Evolutionary conservation across 176 grass and related monocot species (phyloP).

Genomic region (Juncus effusus): DNA sequence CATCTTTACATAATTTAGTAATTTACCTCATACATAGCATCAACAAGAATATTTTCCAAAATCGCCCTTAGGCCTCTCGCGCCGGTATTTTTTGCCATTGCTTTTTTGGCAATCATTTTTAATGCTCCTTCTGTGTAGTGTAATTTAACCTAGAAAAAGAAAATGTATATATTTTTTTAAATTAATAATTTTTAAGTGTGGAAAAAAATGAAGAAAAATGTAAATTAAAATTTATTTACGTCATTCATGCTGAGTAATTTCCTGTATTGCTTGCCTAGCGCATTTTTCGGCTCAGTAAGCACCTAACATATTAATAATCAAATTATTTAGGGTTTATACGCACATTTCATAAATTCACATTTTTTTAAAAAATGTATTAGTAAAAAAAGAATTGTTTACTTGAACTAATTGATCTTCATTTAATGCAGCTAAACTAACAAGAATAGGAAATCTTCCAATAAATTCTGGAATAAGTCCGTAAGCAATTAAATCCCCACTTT

Average conservation of each 20-base stretch:
- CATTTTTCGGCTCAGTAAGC: slow-evolving; percentile 82
- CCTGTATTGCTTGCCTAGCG: slow-evolving; percentile 92
- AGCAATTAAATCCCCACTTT: slow-evolving; percentile 92
- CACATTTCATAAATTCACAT: too few species aligned
- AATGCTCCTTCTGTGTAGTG: slow-evolving; percentile 82
- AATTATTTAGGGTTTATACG: not conserved
- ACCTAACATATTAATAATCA: slow-evolving; percentile 42
- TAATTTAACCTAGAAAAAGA: slow-evolving; percentile 66
- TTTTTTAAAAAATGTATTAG: not conserved
- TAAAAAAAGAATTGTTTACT: slow-evolving; percentile 35
- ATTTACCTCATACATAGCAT: slow-evolving; percentile 95
- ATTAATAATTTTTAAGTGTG: too few species aligned
- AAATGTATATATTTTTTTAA: slow-evolving; percentile 26
- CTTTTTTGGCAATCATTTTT: slow-evolving; percentile 81
- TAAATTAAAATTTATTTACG: slow-evolving; percentile 45
- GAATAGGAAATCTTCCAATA: slow-evolving; percentile 93
- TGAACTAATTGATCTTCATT: slow-evolving; percentile 91
- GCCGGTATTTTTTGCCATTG: slow-evolving; percentile 88
- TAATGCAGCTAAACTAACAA: slow-evolving; percentile 83
- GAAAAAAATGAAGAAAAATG: not conserved
- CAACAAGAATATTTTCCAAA: slow-evolving; percentile 95
- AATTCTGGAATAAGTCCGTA: slow-evolving; percentile 98
- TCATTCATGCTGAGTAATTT: slow-evolving; percentile 98
- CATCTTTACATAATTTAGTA: too few species aligned
- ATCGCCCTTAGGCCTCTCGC: slow-evolving; percentile 87